Evolutionary conservation across 331 rosid genomes (phyloP).

Genomic region (Stylosanthes scabra): DNA sequence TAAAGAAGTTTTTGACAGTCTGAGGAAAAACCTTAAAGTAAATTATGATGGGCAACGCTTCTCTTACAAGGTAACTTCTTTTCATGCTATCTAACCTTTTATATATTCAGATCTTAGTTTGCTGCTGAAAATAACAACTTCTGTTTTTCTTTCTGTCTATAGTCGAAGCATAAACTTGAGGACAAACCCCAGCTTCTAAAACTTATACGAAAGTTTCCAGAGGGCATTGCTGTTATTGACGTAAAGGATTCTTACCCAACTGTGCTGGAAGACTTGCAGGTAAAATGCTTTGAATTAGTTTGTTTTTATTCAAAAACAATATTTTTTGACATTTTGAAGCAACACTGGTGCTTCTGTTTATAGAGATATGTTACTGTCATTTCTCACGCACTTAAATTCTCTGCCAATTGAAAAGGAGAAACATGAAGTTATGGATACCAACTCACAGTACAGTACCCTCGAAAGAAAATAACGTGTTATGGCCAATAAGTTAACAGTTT

Average conservation of each 20-base stretch:
- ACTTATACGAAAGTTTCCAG: constrained; percentile 72
- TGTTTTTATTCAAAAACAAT: not conserved
- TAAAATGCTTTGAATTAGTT: constrained; percentile 34
- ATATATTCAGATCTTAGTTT: constrained; percentile 9
- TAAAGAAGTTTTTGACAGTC: constrained; percentile 86
- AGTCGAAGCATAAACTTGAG: constrained; percentile 84
- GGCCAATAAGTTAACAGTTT: constrained; percentile 1
- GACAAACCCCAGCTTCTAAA: constrained; percentile 74
- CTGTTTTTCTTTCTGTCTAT: constrained; percentile 37
- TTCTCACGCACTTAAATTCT: constrained; percentile 13
- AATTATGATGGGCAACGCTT: constrained; percentile 83
- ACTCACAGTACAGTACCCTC: not conserved
- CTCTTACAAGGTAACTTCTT: constrained; percentile 79
- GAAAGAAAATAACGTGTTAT: constrained; percentile 5
- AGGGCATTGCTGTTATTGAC: constrained; percentile 91
- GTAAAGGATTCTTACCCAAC: constrained; percentile 80
- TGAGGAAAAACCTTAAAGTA: constrained; percentile 90
- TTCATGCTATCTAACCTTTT: not conserved
- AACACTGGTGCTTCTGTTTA: constrained; percentile 11
- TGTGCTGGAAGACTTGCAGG: constrained; percentile 95
- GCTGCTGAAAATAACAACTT: constrained; percentile 19
- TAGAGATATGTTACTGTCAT: constrained; percentile 22
- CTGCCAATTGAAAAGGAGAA: constrained; percentile 27
- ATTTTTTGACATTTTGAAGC: not conserved
- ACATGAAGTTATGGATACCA: not conserved